Conservation (phyloP, 371 early-diverging fungal species). For the Capillidium rhysosporum region DNA sequence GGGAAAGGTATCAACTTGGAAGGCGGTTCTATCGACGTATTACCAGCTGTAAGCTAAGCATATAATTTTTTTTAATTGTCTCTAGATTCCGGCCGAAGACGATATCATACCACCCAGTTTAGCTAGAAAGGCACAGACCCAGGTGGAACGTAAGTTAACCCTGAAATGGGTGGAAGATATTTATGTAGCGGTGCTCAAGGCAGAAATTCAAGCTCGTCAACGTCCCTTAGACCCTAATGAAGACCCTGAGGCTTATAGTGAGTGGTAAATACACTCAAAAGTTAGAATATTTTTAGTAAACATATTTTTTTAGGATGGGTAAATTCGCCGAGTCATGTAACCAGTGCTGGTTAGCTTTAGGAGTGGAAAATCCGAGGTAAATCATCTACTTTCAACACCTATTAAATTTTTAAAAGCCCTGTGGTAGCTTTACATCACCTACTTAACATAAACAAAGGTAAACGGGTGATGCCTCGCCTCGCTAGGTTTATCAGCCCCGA, state of each 20-base stretch:
- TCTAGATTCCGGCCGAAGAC: too few species aligned
- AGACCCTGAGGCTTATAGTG: constrained; percentile 26
- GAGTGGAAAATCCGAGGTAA: constrained; percentile 8
- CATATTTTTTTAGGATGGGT: not conserved
- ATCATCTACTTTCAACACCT: constrained; percentile 8
- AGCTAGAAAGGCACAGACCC: constrained; percentile 3
- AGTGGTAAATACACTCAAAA: not conserved
- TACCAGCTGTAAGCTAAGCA: not conserved
- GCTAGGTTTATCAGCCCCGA: constrained; percentile 53
- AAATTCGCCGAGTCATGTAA: constrained; percentile 5
- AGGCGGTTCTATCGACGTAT: not conserved
- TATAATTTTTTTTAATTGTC: too few species aligned
- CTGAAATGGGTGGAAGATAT: constrained; percentile 57
- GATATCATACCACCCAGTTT: not conserved
- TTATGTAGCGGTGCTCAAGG: constrained; percentile 44
- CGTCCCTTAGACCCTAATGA: constrained; percentile 23
- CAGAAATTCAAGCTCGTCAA: constrained; percentile 63
- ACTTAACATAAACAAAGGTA: constrained; percentile 64
- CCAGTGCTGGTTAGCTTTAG: constrained; percentile 9
- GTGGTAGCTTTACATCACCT: not conserved
- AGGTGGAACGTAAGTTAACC: constrained; percentile 29
- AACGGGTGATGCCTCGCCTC: constrained; percentile 61
- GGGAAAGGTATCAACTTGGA: not conserved
- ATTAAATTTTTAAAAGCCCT: constrained; percentile 11
- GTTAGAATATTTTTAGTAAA: not conserved